phyloP scores from a whole-genome alignment of 2,329 filamentous ascomycete genomes.

The Orbilia quercus region DNA sequence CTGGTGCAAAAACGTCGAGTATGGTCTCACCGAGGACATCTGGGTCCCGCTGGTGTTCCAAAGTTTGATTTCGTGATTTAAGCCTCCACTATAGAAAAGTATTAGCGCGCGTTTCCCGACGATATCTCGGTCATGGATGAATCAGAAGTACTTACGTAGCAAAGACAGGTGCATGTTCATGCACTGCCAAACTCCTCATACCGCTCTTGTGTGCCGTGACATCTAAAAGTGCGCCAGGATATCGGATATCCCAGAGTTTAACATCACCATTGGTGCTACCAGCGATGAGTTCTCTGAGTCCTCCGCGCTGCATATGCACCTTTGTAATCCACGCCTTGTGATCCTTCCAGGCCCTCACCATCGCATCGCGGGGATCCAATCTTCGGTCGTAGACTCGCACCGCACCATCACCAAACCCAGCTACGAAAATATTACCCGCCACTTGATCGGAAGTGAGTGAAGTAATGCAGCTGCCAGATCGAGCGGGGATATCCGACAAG shows the following conservation, averaged over 20 bases:
- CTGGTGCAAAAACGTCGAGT: slow-evolving; percentile 86
- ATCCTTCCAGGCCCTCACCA: slow-evolving; percentile 97
- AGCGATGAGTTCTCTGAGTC: slow-evolving; percentile 87
- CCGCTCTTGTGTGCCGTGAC: slow-evolving; percentile 81
- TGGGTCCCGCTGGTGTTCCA: slow-evolving; percentile 87
- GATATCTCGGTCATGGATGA: too few relatives aligned
- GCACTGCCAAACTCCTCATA: slow-evolving; percentile 85
- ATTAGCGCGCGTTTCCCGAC: slow-evolving; percentile 60
- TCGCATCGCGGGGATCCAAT: slow-evolving; percentile 82
- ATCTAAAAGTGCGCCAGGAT: slow-evolving; percentile 79
- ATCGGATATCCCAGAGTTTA: slow-evolving; percentile 93
- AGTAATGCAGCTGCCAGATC: slow-evolving; percentile 94
- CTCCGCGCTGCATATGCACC: slow-evolving; percentile 95
- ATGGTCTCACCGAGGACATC: slow-evolving; percentile 86
- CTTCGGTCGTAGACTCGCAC: slow-evolving; percentile 94
- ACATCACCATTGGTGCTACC: slow-evolving; percentile 93
- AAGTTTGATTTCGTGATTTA: slow-evolving; percentile 86
- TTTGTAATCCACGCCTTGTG: slow-evolving; percentile 96
- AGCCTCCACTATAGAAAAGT: slow-evolving; percentile 76
- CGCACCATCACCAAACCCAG: slow-evolving; percentile 94
- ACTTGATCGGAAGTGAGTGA: slow-evolving; percentile 97
- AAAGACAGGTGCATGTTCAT: slow-evolving; percentile 97
- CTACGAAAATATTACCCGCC: slow-evolving; percentile 94
- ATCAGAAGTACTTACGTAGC: slow-evolving; percentile 89
- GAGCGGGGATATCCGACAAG: slow-evolving; percentile 87